Conservation (phyloP, 768 basidiomycete genomes). For the Phylloporus scabripes region DNA sequence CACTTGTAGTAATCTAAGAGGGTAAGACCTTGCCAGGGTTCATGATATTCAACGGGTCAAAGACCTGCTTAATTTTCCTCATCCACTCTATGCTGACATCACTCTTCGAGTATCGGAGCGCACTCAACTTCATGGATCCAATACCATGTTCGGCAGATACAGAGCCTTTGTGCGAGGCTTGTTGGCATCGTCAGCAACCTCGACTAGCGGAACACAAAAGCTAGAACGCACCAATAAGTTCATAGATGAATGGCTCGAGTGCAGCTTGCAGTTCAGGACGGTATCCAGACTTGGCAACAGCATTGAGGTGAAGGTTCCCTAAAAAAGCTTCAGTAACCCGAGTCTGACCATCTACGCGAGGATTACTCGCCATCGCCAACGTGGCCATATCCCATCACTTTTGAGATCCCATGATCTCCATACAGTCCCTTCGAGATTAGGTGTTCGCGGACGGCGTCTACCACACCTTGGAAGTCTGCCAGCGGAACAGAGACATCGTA, state of each 20-base stretch:
- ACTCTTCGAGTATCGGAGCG: constrained; percentile 83
- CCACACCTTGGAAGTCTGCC: constrained; percentile 78
- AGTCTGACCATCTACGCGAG: background rate
- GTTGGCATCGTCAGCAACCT: constrained; percentile 1
- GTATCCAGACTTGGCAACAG: constrained; percentile 71
- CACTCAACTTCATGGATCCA: constrained; percentile 91
- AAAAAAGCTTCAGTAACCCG: constrained; percentile 1
- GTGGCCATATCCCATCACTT: constrained; percentile 92
- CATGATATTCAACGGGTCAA: constrained; percentile 90
- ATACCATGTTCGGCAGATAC: constrained; percentile 97
- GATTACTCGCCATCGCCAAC: constrained; percentile 81
- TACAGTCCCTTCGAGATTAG: constrained; percentile 66
- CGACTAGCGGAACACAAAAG: background rate
- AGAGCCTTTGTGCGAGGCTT: constrained; percentile 78
- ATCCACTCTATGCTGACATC: constrained; percentile 78
- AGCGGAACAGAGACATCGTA: constrained; percentile 93
- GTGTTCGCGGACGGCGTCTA: constrained; percentile 72
- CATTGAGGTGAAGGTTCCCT: constrained; percentile 95
- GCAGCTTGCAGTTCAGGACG: constrained; percentile 78
- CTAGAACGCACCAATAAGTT: constrained; percentile 65
- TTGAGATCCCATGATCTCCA: constrained; percentile 67
- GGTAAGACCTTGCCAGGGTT: constrained; percentile 81
- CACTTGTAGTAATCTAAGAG: background rate
- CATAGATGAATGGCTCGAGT: constrained; percentile 93
- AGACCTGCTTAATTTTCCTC: constrained; percentile 82